Evolutionary conservation across 805 yeast genomes (phyloP), one percentile per base, ranked within the genome.

Genomic region (Wickerhamiella sorbophila): DNA sequence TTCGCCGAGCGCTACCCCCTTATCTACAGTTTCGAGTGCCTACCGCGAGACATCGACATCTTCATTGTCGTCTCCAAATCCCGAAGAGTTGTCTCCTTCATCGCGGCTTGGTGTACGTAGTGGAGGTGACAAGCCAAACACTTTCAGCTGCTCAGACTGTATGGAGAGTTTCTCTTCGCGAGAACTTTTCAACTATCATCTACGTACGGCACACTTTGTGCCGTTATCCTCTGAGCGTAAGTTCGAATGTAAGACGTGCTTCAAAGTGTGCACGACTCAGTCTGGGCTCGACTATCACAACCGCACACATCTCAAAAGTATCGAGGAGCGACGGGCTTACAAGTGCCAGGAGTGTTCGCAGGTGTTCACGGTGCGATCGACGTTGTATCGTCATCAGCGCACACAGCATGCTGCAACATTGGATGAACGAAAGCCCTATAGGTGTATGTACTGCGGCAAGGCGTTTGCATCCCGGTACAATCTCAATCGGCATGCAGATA

Each of bases 261-360:
- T 15, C 14, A 36, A 36, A 20, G 38, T 36, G 2, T 36, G 38
- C 31, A 24, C 38, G 10, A 36, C 38, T 4, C 31, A 22, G n/a
- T 24, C 31, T 2, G 38, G 38, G 5, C 38, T 36, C 16, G 38
- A 36, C 21, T 36, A 36, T n/a, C 38, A 36, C 31, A 16, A 22
- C 8, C 31, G 31, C 14, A 36, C 38, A 6, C 38, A 36, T 16
- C 31, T 36, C 4, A 36, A 36, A 17, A 36, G 31, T 5, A 24
- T 36, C 15, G 38, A 36, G 27, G 38, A 36, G 31, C 38, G 38
- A 4, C 38, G 38, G n/a, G 38, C 38, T 5, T 36, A 36, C 31
- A 36, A 24, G 20, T 36, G 38, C 38, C 31, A 15, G 27, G 38
- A 36, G 15, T 36, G 38, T n/a, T 26, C 38, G 5, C 38, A 24